Conservation (phyloP, 2,329 filamentous ascomycete species). For the Bisporella sp. region DNA sequence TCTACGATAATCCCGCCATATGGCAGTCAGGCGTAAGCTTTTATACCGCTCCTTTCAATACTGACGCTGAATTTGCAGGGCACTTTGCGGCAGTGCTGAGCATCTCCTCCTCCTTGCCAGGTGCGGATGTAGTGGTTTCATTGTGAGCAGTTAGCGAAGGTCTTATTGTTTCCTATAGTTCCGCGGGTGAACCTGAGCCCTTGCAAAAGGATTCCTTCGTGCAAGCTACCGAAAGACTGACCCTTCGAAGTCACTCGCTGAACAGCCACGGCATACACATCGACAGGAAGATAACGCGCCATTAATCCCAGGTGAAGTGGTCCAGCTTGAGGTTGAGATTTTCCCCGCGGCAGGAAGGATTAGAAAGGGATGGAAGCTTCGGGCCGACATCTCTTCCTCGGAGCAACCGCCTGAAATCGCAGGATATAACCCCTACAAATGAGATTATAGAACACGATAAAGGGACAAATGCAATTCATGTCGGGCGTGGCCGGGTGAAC, state of each 20-base stretch:
- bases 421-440: constrained; percentile 2
- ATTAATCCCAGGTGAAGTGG: neutral
- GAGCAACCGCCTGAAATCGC: neutral
- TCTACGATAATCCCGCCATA: neutral
- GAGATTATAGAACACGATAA: constrained; percentile 1
- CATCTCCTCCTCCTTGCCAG: constrained; percentile 3
- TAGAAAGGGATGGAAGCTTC: constrained; percentile 1
- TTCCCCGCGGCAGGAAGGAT: constrained; percentile 1
- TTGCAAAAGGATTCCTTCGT: constrained; percentile 5
- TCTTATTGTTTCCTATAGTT: constrained; percentile 1
- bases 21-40: constrained; percentile 3
- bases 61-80: constrained; percentile 4
- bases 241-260: constrained; percentile 1
- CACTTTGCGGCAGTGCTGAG: constrained; percentile 4
- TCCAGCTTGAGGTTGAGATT: constrained; percentile 1
- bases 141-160: neutral
- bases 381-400: neutral
- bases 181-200: constrained; percentile 2
- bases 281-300: constrained; percentile 7
- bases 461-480: constrained; percentile 1
- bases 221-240: constrained; percentile 6
- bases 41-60: neutral
- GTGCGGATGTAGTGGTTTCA: constrained; percentile 6
- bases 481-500: neutral
- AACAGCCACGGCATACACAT: constrained; percentile 9